Conservation (phyloP, 345 rosid genomes). For the Euphorbia tirucalli region DNA sequence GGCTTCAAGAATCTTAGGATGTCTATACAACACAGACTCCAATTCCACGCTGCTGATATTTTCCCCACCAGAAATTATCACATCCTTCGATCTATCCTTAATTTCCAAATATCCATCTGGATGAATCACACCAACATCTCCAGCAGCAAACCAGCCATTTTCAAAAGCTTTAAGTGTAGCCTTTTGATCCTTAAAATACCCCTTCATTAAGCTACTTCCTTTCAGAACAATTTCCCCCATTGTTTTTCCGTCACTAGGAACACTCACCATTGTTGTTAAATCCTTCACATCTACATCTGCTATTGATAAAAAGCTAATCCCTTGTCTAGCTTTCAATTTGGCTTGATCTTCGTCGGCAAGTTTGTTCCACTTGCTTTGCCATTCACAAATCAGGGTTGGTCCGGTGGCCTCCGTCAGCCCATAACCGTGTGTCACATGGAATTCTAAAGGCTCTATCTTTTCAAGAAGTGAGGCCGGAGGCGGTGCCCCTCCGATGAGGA, state of each 20-base stretch:
- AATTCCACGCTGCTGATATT: slow-evolving; percentile 47
- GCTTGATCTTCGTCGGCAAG: slow-evolving; percentile 33
- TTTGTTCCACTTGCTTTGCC: slow-evolving; percentile 63
- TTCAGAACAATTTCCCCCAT: slow-evolving; percentile 68
- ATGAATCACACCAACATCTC: slow-evolving; percentile 46
- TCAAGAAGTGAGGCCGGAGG: slow-evolving; percentile 54
- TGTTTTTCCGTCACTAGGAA: slow-evolving; percentile 58
- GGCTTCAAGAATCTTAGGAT: slow-evolving; percentile 41
- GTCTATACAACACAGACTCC: slow-evolving; percentile 39
- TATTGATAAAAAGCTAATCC: slow-evolving; percentile 51
- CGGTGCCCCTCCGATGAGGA: slow-evolving; percentile 77
- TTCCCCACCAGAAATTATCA: slow-evolving; percentile 48
- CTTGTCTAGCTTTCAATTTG: slow-evolving; percentile 56
- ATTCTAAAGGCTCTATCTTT: slow-evolving; percentile 50
- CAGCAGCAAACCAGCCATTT: slow-evolving; percentile 46
- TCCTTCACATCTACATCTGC: slow-evolving; percentile 68
- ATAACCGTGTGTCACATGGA: slow-evolving; percentile 64
- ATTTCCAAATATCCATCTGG: slow-evolving; percentile 47
- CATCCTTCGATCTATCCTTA: slow-evolving; percentile 46
- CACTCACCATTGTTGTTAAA: slow-evolving; percentile 44
- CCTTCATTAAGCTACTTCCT: slow-evolving; percentile 75
- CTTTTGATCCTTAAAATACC: slow-evolving; percentile 53
- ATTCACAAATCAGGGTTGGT: slow-evolving; percentile 64
- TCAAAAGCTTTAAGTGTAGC: slow-evolving; percentile 48
- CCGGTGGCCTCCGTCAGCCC: slow-evolving; percentile 80